Conservation (phyloP, 129 eudicot genomes). For the Cynara cardunculus region DNA sequence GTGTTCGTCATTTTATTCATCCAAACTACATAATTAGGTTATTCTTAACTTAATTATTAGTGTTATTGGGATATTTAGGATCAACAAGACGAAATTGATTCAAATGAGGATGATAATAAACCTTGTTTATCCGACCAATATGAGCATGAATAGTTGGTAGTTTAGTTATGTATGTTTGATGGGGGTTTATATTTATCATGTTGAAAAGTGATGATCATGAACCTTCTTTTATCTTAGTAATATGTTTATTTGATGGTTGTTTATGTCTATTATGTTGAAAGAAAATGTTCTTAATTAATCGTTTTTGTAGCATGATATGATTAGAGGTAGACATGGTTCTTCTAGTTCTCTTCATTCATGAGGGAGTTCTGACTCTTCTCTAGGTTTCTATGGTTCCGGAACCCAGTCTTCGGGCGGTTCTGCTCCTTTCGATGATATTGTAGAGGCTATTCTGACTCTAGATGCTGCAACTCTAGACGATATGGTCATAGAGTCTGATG, state of each 20-base stretch:
- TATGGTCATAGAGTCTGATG: background rate
- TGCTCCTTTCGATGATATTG: background rate
- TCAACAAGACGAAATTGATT: no score
- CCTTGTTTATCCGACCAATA: no score
- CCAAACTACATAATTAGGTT: no score
- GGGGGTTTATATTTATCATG: no score
- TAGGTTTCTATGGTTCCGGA: no score
- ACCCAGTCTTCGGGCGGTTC: background rate
- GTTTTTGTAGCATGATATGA: background rate
- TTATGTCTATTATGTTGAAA: background rate
- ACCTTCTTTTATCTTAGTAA: background rate
- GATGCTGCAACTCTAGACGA: background rate
- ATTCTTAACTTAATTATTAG: no score
- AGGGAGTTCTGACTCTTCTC: background rate
- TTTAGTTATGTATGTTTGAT: no score
- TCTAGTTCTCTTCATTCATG: background rate
- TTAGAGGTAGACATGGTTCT: background rate
- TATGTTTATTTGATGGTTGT: background rate
- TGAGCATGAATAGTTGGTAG: no score
- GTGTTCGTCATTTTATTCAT: no score
- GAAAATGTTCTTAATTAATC: background rate
- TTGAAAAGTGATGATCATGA: no score
- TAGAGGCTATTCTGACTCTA: background rate
- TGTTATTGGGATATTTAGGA: no score
- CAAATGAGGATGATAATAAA: no score